These are phyloP conservation scores for Phaeotremella fagi DNA, from an alignment of 768 basidiomycete species.

Conservation along the genomic window DNA sequence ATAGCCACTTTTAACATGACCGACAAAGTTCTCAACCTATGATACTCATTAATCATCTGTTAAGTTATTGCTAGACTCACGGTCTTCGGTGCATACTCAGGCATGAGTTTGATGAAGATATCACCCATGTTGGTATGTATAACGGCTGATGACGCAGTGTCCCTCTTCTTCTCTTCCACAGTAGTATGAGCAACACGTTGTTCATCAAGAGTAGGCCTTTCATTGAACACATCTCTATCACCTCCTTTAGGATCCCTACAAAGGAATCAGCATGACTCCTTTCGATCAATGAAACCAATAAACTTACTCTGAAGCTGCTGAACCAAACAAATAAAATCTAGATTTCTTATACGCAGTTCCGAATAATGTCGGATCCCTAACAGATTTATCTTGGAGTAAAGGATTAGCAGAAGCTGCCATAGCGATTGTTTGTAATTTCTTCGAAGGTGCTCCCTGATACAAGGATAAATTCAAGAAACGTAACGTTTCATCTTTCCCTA, in stretches of 20 bases:
- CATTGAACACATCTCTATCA: conserved; percentile 97
- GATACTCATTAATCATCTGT: background rate
- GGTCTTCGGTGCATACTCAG: conserved; percentile 83
- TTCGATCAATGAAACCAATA: background rate
- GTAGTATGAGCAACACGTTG: conserved; percentile 65
- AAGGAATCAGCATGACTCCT: conserved; percentile 2
- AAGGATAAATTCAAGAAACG: conserved; percentile 81
- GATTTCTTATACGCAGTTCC: conserved; percentile 89
- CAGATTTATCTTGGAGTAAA: conserved; percentile 76
- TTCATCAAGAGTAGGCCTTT: conserved; percentile 92
- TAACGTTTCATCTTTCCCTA: conserved; percentile 91
- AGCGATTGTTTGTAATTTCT: conserved; percentile 81
- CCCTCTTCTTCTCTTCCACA: conserved; percentile 50
- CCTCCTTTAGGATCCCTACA: conserved; percentile 68
- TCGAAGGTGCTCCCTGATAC: conserved; percentile 91
- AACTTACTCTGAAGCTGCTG: conserved; percentile 79
- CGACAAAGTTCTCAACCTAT: conserved; percentile 79
- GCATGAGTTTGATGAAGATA: conserved; percentile 64
- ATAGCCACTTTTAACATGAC: conserved; percentile 79
- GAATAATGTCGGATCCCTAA: conserved; percentile 83
- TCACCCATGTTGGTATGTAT: conserved; percentile 96
- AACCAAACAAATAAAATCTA: conserved; percentile 92
- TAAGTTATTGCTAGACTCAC: conserved; percentile 51
- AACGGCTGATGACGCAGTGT: conserved; percentile 70
- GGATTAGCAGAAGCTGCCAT: conserved; percentile 97